Conservation (phyloP, 495 filamentous ascomycete species). For the Penicillium waksmanii region DNA sequence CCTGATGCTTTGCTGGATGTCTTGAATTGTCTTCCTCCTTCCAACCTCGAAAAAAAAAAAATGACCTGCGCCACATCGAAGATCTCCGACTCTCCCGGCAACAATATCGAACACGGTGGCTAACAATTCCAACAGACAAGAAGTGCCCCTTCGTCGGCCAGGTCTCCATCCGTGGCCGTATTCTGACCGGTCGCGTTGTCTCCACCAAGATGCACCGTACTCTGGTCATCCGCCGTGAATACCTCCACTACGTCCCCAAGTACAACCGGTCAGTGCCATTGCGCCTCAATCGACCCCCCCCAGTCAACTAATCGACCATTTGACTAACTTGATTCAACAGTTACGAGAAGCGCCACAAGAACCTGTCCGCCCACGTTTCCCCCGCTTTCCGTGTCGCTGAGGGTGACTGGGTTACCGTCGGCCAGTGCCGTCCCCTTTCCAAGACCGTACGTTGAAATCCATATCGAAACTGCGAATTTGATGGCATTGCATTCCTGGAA, state of each 20-base stretch:
- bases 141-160: conserved; percentile 99
- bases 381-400: conserved; percentile 99
- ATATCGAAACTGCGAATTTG: neutral
- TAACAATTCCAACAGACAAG: conserved; percentile 75
- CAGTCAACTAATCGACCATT: too few relatives aligned
- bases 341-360: conserved; percentile 99
- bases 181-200: conserved; percentile 97
- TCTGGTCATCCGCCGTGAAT: conserved; percentile 98
- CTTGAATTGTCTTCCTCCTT: neutral
- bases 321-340: conserved; percentile 64
- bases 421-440: conserved; percentile 96
- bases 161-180: conserved; percentile 99
- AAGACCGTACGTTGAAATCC: conserved; percentile 81
- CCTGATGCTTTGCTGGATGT: neutral
- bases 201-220: conserved; percentile 99
- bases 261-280: neutral
- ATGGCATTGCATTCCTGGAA: neutral
- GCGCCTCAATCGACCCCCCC: too few relatives aligned
- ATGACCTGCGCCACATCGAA: conserved; percentile 12
- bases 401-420: conserved; percentile 98
- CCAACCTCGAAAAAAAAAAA: conserved; percentile 18
- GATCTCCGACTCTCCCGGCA: conserved; percentile 16
- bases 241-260: conserved; percentile 99
- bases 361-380: conserved; percentile 96
- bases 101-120: conserved; percentile 15